Percentiles rank a stretch among this genome's conserved stretches.
Evolutionary conservation across 1,284 basidiomycete genomes (phyloP).

Genomic region (Ceratobasidium sp.): DNA sequence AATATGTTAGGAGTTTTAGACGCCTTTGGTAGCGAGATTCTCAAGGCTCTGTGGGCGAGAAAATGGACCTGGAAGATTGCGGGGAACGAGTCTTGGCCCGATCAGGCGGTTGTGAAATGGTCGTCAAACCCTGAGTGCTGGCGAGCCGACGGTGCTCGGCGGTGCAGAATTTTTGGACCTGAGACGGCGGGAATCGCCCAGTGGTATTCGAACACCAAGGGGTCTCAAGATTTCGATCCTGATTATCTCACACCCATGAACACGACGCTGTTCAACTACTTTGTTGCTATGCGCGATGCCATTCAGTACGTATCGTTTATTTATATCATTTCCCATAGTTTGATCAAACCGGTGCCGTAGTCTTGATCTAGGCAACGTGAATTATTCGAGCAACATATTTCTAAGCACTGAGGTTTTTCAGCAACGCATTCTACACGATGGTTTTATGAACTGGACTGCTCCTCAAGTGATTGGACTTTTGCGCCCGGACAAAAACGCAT

Average conservation of each 20-base stretch:
- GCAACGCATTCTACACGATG: conserved; percentile 12
- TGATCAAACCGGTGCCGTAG: neutral
- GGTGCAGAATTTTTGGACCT: conserved; percentile 1
- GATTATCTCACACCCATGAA: conserved; percentile 33
- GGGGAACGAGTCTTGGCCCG: conserved; percentile 37
- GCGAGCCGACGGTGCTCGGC: neutral
- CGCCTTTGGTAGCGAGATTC: conserved; percentile 37
- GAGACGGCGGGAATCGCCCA: conserved; percentile 24
- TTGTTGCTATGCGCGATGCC: conserved; percentile 36
- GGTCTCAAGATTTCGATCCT: conserved; percentile 29
- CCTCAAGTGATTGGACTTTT: neutral
- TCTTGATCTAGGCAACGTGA: conserved; percentile 41
- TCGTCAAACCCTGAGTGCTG: conserved; percentile 3
- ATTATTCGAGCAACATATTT: conserved; percentile 30
- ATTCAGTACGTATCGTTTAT: conserved; percentile 6
- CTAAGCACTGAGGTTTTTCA: conserved; percentile 14
- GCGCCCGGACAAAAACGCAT: neutral
- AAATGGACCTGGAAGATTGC: conserved; percentile 42
- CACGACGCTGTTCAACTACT: conserved; percentile 43
- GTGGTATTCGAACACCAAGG: conserved; percentile 41
- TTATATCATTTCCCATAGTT: neutral
- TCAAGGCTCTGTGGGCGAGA: conserved; percentile 41
- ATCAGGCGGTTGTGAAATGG: conserved; percentile 43
- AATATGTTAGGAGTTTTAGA: conserved; percentile 42
- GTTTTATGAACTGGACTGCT: conserved; percentile 33